Conservation (phyloP, 345 rosid genomes). For the Brassica incana region DNA sequence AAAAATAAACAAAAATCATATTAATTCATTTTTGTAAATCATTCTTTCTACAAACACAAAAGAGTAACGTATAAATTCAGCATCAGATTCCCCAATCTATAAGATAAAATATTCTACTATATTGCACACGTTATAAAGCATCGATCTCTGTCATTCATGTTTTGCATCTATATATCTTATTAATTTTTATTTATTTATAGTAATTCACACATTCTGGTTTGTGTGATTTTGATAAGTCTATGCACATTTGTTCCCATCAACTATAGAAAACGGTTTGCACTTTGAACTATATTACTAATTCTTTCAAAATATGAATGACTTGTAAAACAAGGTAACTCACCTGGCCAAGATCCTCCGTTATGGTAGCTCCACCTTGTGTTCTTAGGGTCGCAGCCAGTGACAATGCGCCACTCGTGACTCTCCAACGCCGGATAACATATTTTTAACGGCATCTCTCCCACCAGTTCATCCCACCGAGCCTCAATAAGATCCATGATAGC, state of each 20-base stretch:
- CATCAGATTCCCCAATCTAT: background rate
- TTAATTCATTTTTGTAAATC: background rate
- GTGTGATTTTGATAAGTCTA: background rate
- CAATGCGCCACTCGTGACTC: conserved; percentile 62
- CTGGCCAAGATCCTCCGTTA: conserved; percentile 83
- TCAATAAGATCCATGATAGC: conserved; percentile 74
- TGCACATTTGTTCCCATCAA: background rate
- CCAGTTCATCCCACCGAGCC: conserved; percentile 70
- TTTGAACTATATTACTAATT: background rate
- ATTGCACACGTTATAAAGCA: background rate
- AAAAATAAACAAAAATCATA: background rate
- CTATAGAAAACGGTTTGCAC: background rate
- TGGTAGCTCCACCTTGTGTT: conserved; percentile 75
- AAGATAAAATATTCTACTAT: background rate
- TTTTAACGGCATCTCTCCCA: conserved; percentile 72
- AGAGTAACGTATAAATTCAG: background rate
- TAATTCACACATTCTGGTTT: background rate
- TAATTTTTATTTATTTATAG: background rate
- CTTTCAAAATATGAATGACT: background rate
- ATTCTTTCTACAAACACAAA: background rate
- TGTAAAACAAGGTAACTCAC: conserved; percentile 36
- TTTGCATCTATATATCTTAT: background rate
- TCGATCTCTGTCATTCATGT: background rate
- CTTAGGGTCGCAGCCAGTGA: conserved; percentile 70
- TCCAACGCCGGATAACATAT: conserved; percentile 63